Evolutionary conservation across 768 basidiomycete species (phyloP), one percentile per base, ranked within the genome.

Genomic region (Phanerodontia chrysosporium): DNA sequence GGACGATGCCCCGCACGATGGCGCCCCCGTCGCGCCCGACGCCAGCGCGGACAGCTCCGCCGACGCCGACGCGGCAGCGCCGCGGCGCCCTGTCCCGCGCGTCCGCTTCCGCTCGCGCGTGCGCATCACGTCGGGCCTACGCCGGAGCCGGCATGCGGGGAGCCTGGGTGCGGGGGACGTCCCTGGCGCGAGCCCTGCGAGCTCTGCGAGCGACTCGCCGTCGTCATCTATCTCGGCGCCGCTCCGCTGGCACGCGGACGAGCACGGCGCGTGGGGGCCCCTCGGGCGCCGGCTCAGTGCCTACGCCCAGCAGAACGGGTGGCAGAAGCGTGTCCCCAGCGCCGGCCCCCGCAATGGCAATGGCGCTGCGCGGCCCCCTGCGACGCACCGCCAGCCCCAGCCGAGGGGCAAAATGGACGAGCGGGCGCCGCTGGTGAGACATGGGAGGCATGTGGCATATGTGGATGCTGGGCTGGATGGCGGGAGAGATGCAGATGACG

Each of bases 201-300:
- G 86, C 21, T 82, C 85, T 30, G 64, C 76, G 24, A 84, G 85
- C 6, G 78, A 80, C 45, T 90, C 90, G 1, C 81, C 80, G 3
- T 90, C 89, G 3, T 92, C 90, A 2, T 91, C 90, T 42, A 87
- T 93, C 62, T 92, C 90, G 39, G 91, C 81, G 1, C 92, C 91
- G 18, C 76, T 93, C 24, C 87, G 84, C 49, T 80, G 70, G 65
- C 70, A 73, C 56, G 65, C 83, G 27, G 79, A 77, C 60, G 72
- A 84, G 57, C 78, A 81, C 51, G 78, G 76, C 42, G 65, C 72
- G 1, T 89, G 84, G 82, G 83, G 80, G 5, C 82, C 87, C 4
- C 74, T 90, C 21, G 84, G 84, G 10, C 78, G 76, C 67, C 80
- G 87, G 49, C 78, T 89, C 25, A 76, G 69, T 54, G 57, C 66